Evolutionary conservation across 2,329 filamentous ascomycete species (phyloP), one percentile per base, ranked within the genome.

Genomic region (Dryadomyces quercivorus): DNA sequence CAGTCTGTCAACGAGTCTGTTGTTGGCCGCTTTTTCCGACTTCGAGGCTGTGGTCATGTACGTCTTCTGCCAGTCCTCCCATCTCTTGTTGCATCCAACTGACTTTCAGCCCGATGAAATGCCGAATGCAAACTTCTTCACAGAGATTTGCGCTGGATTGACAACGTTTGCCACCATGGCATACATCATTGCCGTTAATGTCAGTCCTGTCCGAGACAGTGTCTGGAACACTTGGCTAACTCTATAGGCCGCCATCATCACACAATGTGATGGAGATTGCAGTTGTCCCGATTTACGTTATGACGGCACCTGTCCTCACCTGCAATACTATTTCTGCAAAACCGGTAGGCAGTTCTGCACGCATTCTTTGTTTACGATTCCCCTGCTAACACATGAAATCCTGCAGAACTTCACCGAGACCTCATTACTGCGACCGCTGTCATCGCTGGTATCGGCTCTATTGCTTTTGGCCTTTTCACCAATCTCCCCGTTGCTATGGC

Each of bases 371-470:
- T 31, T 31, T 31, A 8, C 26, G 8, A 31, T 5, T 20, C 13
- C 16, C 20, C n/a, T 20, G 10, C 13, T 1, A 47, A 18, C 12
- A 50, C 1, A 42, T 2, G 31, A 36, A 56, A 60, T 18, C 54
- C 13, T 21, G 36, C 43, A 75, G 82, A 75, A 47, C 68, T 94
- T 58, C 84, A 87, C 60, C 80, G 85, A 36, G 88, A 94, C 66
- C 72, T 93, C 18, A 82, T 93, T 55, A 94, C 88, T 1, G 86
- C 86, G 3, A 94, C 89, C 0, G 85, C 88, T n/a, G 86, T 86
- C 10, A 80, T 93, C 52, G 75, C 86, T 6, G 88, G 87, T 7
- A 72, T 93, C 56, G 78, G 85, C 1, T 86, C 84, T 22, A 83
- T 94, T 61, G 73, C 78, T 56, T 92, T 94, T 71, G 88, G 89